phyloP scores from a whole-genome alignment of 257 asterid species.

The Anisodus tanguticus region DNA sequence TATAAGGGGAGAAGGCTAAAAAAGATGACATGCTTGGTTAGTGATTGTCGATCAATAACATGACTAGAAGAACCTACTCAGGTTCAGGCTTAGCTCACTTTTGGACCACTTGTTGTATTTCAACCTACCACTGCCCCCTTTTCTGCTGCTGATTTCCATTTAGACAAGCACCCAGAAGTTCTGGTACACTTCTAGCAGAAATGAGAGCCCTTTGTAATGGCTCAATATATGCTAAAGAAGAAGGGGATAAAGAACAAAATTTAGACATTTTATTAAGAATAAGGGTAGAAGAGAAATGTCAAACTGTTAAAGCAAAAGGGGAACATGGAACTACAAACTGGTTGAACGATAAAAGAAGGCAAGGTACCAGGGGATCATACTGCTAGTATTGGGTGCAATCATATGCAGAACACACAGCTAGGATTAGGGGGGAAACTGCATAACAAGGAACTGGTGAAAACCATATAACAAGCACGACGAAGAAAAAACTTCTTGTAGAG shows the following conservation, averaged over 20 bases:
- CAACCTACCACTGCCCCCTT: neutral
- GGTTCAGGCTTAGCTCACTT: neutral
- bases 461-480: neutral
- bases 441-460: neutral
- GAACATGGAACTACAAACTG: no score
- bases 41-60: slow-evolving; percentile 7
- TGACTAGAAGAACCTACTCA: neutral
- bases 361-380: neutral
- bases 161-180: no score
- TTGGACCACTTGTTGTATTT: neutral
- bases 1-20: neutral
- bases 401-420: slow-evolving; percentile 4
- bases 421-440: neutral
- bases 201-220: no score
- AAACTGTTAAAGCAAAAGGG: neutral
- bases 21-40: slow-evolving; percentile 16
- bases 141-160: neutral
- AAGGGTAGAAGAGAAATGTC: neutral
- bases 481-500: neutral
- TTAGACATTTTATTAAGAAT: no score
- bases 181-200: no score
- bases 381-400: neutral
- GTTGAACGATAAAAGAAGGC: neutral
- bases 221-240: no score
- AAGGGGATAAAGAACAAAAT: no score